Evolutionary conservation across 2,329 filamentous ascomycete genomes (phyloP), one percentile per base, ranked within the genome.

Genomic region (Tothia fuscella): DNA sequence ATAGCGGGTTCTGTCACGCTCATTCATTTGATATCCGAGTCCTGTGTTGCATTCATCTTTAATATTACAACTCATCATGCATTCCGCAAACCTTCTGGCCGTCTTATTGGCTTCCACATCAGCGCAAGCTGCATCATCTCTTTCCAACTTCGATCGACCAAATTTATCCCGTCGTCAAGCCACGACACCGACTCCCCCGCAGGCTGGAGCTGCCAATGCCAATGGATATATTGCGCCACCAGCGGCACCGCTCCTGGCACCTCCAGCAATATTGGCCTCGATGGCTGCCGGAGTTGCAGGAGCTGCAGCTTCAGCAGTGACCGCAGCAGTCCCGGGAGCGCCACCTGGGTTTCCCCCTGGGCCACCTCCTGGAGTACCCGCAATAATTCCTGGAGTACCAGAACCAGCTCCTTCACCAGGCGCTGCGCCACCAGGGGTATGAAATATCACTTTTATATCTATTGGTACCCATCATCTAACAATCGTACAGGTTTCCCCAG

Each of bases 81-180:
- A 31, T 16, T 16, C 38, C 19, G 22, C 38, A 21, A 22, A 30
- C 4, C 16, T 32, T 28, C 20, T 40, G 26, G 16, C 29, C 14
- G 20, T 17, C 3, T 12, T 40, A 14, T 6, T 40, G 10, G 25
- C 38, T 7, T 26, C 12, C 16, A 13, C 38, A 12, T 14, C 26
- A 6, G 38, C 31, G 7, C 38, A 40, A 24, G 38, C 38, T 21
- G 31, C 21, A n/a, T 14, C 12, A 37, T 37, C n/a, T 25, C 35
- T 13, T 26, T 25, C 12, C 22, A 17, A 37, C 19, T 36, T 14
- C 17, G 12, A 14, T 14, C 20, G 1, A n/a, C n/a, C n/a, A n/a
- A 12, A 10, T 16, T 5, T 40, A 12, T n/a, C 26, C 26, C 38
- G 25, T n/a, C 38, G 38, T 29, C 38, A 37, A 7, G 35, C 17